Conservation (phyloP, 768 basidiomycete species). For the Termitomyces sp. region DNA sequence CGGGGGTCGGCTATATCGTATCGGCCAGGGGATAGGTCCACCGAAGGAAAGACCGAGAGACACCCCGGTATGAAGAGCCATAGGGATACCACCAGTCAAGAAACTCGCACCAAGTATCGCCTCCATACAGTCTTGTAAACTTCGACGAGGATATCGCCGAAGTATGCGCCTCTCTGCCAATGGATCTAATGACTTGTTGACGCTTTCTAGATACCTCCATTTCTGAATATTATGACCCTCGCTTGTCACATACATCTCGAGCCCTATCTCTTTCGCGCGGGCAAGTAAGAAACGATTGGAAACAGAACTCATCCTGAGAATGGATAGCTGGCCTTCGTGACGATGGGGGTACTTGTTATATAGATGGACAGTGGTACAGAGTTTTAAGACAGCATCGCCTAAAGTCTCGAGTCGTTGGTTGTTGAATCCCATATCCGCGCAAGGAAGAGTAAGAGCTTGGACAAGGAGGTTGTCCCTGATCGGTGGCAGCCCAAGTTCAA, state of each 20-base stretch:
- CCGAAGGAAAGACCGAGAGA: slow-evolving; percentile 72
- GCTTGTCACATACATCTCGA: slow-evolving; percentile 61
- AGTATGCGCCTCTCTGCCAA: slow-evolving; percentile 26
- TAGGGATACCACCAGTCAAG: slow-evolving; percentile 64
- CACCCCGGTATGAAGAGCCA: slow-evolving; percentile 63
- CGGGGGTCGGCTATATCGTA: slow-evolving; percentile 43
- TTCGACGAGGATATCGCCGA: slow-evolving; percentile 59
- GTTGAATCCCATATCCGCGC: slow-evolving; percentile 57
- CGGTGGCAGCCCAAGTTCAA: slow-evolving; percentile 57
- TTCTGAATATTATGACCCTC: slow-evolving; percentile 49
- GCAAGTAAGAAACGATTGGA: slow-evolving; percentile 69
- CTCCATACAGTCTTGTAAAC: slow-evolving; percentile 88
- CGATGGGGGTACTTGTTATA: slow-evolving; percentile 73
- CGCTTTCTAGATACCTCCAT: slow-evolving; percentile 56
- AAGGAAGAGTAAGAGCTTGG: slow-evolving; percentile 76
- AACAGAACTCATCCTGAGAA: slow-evolving; percentile 59
- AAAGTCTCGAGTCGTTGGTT: slow-evolving; percentile 88
- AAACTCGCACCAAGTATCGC: slow-evolving; percentile 79
- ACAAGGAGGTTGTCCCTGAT: slow-evolving; percentile 56
- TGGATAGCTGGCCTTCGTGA: slow-evolving; percentile 81
- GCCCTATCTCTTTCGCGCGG: slow-evolving; percentile 58
- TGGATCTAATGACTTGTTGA: slow-evolving; percentile 27
- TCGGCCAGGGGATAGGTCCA: slow-evolving; percentile 62
- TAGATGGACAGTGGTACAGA: slow-evolving; percentile 72
- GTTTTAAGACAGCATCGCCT: slow-evolving; percentile 79